These are phyloP conservation scores for Naganishia friedmannii DNA, from an alignment of 768 basidiomycete species.

Conservation along the genomic window DNA sequence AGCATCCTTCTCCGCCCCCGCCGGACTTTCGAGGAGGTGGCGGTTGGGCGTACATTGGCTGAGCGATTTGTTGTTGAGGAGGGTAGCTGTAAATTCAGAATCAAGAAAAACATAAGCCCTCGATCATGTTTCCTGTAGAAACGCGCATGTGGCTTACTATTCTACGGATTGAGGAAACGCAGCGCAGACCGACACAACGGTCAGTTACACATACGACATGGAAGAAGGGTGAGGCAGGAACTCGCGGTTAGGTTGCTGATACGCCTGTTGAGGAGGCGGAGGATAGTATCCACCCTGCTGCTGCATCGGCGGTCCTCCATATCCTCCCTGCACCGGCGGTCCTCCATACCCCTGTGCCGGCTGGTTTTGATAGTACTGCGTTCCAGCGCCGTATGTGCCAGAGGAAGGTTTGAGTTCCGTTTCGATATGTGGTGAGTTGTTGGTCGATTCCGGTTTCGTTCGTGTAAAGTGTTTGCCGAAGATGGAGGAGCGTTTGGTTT, in stretches of 20 bases:
- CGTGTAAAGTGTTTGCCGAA: background rate
- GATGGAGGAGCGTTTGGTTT: slow-evolving; percentile 1
- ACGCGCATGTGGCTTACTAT: background rate
- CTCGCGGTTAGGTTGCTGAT: background rate
- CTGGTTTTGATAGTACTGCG: slow-evolving; percentile 5
- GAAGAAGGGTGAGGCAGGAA: background rate
- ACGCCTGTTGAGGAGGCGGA: background rate
- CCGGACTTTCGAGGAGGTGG: background rate
- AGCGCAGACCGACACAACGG: background rate
- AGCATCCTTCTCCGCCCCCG: slow-evolving; percentile 2
- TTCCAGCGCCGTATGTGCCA: background rate
- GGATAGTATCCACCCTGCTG: background rate
- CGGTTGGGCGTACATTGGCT: background rate
- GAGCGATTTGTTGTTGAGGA: background rate
- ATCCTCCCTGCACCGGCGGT: slow-evolving; percentile 4
- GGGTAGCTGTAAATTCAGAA: background rate
- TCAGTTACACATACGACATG: background rate
- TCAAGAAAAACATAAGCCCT: background rate
- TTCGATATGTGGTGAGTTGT: background rate
- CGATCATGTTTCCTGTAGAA: background rate
- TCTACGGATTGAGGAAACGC: background rate
- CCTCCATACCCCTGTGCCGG: background rate
- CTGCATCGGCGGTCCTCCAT: slow-evolving; percentile 15
- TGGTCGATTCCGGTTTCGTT: too few relatives aligned
- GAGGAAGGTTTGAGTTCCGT: background rate